Conservation (phyloP, 1,284 basidiomycete genomes). For the Thelephora terrestris region DNA sequence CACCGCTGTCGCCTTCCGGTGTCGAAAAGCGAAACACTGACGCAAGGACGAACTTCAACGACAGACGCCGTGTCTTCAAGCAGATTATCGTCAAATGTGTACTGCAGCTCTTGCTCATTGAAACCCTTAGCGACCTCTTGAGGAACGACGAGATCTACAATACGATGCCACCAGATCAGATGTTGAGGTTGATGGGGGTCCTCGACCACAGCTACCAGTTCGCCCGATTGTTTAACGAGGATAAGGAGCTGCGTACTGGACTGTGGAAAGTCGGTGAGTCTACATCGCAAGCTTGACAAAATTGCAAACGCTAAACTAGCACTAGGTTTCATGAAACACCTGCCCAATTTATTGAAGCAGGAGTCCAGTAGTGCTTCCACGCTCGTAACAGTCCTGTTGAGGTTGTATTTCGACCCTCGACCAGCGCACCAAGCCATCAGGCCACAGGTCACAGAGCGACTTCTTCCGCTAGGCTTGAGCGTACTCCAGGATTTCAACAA, state of each 20-base stretch:
- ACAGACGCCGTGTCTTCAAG: slow-evolving; percentile 89
- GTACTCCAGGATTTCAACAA: slow-evolving; percentile 89
- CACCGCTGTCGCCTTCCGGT: slow-evolving; percentile 57
- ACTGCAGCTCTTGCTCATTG: slow-evolving; percentile 91
- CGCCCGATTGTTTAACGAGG: slow-evolving; percentile 94
- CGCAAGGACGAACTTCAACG: slow-evolving; percentile 44
- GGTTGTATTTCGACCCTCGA: slow-evolving; percentile 93
- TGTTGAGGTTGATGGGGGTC: slow-evolving; percentile 88
- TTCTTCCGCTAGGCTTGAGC: slow-evolving; percentile 90
- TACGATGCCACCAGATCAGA: slow-evolving; percentile 89
- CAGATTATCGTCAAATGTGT: slow-evolving; percentile 99
- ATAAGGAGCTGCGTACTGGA: slow-evolving; percentile 93
- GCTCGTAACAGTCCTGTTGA: slow-evolving; percentile 82
- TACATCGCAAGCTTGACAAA: background rate
- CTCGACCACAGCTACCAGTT: slow-evolving; percentile 97
- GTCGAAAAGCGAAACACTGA: slow-evolving; percentile 40
- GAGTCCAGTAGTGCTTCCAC: slow-evolving; percentile 97
- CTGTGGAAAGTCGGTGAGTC: slow-evolving; percentile 97
- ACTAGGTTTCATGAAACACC: slow-evolving; percentile 97
- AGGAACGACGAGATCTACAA: slow-evolving; percentile 89
- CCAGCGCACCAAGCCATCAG: slow-evolving; percentile 75
- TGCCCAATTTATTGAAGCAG: slow-evolving; percentile 96
- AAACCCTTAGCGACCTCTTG: slow-evolving; percentile 94
- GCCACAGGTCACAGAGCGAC: slow-evolving; percentile 76
- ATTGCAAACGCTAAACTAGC: background rate